These are phyloP conservation scores for Decorospora gaudefroyi DNA, from an alignment of 2,329 filamentous ascomycete genomes.

Conservation along the genomic window DNA sequence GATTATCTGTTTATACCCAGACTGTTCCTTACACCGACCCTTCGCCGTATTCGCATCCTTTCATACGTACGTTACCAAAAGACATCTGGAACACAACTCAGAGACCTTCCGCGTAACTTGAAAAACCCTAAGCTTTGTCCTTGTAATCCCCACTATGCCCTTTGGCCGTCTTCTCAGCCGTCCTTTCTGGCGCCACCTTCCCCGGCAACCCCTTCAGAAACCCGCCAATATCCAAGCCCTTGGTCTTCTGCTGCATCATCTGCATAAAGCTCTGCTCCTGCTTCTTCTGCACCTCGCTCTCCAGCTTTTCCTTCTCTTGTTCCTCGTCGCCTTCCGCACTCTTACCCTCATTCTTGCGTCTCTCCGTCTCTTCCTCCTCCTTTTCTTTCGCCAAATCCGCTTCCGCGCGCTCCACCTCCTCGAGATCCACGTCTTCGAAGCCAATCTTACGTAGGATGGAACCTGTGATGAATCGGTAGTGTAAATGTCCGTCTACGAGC, in stretches of 20 bases:
- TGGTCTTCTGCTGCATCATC: slow-evolving; percentile 52
- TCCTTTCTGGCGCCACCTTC: not conserved
- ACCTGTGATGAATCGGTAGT: slow-evolving; percentile 58
- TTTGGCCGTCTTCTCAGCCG: slow-evolving; percentile 3
- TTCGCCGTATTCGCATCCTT: no score
- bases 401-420: slow-evolving; percentile 54
- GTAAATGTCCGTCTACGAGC: slow-evolving; percentile 56
- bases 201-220: slow-evolving; percentile 10
- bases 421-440: slow-evolving; percentile 57
- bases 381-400: slow-evolving; percentile 51
- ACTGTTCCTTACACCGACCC: no score
- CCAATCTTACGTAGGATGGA: slow-evolving; percentile 58
- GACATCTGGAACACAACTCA: no score
- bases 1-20: no score
- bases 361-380: slow-evolving; percentile 49
- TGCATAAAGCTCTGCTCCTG: slow-evolving; percentile 52
- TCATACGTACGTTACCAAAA: no score
- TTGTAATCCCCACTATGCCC: slow-evolving; percentile 1
- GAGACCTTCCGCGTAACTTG: no score
- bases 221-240: slow-evolving; percentile 24
- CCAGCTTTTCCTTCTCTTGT: slow-evolving; percentile 46
- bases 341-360: slow-evolving; percentile 32
- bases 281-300: slow-evolving; percentile 51
- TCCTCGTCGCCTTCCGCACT: slow-evolving; percentile 28
- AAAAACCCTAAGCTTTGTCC: no score